Conservation (phyloP, 2,329 filamentous ascomycete species). For the Fusarium pseudocircinatum region DNA sequence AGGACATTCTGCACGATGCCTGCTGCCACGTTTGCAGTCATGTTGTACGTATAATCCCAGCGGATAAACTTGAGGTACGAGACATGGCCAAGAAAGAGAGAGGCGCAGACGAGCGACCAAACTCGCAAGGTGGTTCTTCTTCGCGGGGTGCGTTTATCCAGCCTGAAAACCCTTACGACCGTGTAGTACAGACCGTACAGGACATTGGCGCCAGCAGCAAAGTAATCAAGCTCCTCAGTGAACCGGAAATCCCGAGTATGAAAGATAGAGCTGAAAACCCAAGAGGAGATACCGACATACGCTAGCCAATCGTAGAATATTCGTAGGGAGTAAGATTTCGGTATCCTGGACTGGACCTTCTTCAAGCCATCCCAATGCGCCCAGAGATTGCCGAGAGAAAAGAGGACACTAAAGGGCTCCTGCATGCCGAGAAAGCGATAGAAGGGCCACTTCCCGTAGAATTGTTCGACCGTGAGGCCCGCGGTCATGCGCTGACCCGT, state of each 20-base stretch:
- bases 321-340: conserved; percentile 76
- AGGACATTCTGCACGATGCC: conserved; percentile 83
- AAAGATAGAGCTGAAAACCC: conserved; percentile 91
- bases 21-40: conserved; percentile 89
- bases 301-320: conserved; percentile 84
- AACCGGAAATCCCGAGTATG: conserved; percentile 86
- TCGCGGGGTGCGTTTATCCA: conserved; percentile 68
- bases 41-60: conserved; percentile 98
- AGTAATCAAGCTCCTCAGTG: conserved; percentile 97
- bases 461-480: conserved; percentile 81
- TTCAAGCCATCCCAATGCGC: conserved; percentile 83
- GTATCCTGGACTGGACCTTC: conserved; percentile 75
- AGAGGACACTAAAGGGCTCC: conserved; percentile 92
- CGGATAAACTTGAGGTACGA: conserved; percentile 83
- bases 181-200: conserved; percentile 92
- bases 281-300: conserved; percentile 82
- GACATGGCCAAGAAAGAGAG: conserved; percentile 80
- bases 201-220: conserved; percentile 88
- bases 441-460: conserved; percentile 99
- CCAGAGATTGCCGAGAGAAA: conserved; percentile 89
- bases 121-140: conserved; percentile 66
- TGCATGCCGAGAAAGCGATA: conserved; percentile 90
- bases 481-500: conserved; percentile 75
- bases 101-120: conserved; percentile 79
- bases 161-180: conserved; percentile 81